Evolutionary conservation across 108 stramenopile genomes (phyloP), one percentile per base, ranked within the genome.

Genomic region (Skeletonema marinoi): DNA sequence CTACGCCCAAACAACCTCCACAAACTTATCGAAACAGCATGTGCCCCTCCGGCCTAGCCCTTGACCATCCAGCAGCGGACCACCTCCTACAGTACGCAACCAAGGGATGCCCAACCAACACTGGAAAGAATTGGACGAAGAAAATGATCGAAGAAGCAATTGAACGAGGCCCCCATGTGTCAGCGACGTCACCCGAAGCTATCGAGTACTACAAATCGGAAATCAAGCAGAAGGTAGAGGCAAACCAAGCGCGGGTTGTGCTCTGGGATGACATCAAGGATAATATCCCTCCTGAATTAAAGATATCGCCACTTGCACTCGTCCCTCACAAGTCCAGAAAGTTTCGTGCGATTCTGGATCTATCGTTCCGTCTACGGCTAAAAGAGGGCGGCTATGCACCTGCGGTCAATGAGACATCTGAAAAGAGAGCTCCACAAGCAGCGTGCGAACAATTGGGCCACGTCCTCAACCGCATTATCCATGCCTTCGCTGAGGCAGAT

Each of bases 241-340:
- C n/a, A 2, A 29, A 48, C 1, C 69, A 70, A 14, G 46, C 33
- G 3, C 29, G 32, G 10, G 38, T 79, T 1, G 72, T 74, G 10
- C 0, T 10, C 4, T 79, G 65, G 71, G 78, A 74, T 7, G 78
- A 79, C 65, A 79, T 74, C 19, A 51, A 66, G 61, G 14, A 54
- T 4, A 29, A 41, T 12, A 25, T 48, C 2, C 76, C 61, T 0
- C 76, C 58, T 0, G 12, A 70, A 7, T 35, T 77, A 31, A 77
- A 77, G 46, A 64, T 77, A 3, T 77, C 70, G 0, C 73, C 78
- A 30, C 11, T 79, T 7, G 78, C 78, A 2, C 19, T 33, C 4
- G 42, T 79, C 8, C 78, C 78, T 6, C 66, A 66, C 44, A 79
- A 73, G 48, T 70, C 58, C 0, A 19, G 78, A 0, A 16, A 7